Base-by-base conservation (phyloP, 176 grass and related monocot species). In the Elymus sibiricus region DNA sequence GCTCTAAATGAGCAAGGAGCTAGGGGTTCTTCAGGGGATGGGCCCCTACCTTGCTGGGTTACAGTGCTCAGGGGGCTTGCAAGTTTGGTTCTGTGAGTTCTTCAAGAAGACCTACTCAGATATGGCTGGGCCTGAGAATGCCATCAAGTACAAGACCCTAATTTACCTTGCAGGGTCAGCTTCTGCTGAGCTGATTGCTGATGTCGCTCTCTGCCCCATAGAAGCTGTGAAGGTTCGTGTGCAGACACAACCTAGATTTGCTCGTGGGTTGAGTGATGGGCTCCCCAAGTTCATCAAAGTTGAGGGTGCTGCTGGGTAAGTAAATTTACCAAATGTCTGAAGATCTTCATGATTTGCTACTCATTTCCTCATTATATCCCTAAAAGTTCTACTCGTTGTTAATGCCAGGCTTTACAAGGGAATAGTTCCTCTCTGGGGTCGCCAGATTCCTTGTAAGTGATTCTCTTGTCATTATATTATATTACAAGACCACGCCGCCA, bases 71-170 rank as follows among this genome's bases (percentile, higher is more conserved):
- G 8, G 39, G 39, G 1, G 39, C 39, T 40, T 40, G 39, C 39
- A 40, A 10, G 39, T 40, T 85, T 90, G 90, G 11, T 94, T 94
- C 82, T 94, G 92, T 72, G 89, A 92, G 26, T 92, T 90, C 81
- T 92, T 94, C 35, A 94, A 94, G 84, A 94, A 94, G 71, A 92
- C 92, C 51, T 90, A 94, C 62, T 92, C 92, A 26, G 92, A 94
- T 53, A 88, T 94, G 46, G 89, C 89, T n/a, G 92, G 92, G 10
- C 88, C 88, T 47, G 89, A 91, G 79, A 83, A 88, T 65, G 88
- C 92, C 26, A 47, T 55, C 67, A 94, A 91, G 27, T 94, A 94
- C 79, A 94, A 94, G 83, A 93, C 92, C 55, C 35, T 94, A 37
- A 91, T 94, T 55, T 94, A 91, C 77, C 92, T 94, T 65, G 92